These are phyloP conservation scores for Peniophora sp. DNA, from an alignment of 1,284 basidiomycete species.

Conservation along the genomic window DNA sequence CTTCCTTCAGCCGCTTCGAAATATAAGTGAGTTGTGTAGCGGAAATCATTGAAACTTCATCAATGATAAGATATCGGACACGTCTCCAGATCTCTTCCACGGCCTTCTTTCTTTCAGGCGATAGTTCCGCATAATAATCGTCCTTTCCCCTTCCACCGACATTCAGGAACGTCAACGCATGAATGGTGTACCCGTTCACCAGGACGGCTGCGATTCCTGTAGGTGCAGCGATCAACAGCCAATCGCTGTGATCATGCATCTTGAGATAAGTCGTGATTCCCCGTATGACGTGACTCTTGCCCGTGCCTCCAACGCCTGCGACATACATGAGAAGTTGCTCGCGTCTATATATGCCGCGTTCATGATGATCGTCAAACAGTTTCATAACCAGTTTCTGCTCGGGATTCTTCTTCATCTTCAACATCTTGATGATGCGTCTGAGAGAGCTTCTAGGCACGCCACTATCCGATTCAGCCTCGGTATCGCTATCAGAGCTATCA, in stretches of 20 bases:
- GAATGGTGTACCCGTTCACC: slow-evolving; percentile 9
- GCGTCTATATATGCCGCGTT: neutral
- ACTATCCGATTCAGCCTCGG: no score
- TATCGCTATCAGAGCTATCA: no score
- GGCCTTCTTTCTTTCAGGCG: neutral
- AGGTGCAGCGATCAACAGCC: slow-evolving; percentile 5
- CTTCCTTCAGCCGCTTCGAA: neutral
- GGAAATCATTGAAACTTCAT: slow-evolving; percentile 2
- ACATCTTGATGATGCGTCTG: neutral
- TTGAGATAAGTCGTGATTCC: slow-evolving; percentile 5
- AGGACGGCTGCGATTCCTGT: slow-evolving; percentile 7
- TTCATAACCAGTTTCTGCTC: slow-evolving; percentile 2
- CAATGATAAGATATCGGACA: neutral
- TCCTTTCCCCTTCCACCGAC: neutral
- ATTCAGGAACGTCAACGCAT: slow-evolving; percentile 5
- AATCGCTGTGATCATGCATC: neutral
- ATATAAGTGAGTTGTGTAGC: neutral
- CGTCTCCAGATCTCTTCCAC: neutral
- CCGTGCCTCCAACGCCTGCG: slow-evolving; percentile 11
- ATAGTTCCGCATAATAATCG: no score
- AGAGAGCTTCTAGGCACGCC: no score
- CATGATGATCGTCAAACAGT: slow-evolving; percentile 4
- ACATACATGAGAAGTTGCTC: slow-evolving; percentile 10
- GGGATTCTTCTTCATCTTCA: slow-evolving; percentile 1
- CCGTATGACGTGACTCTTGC: slow-evolving; percentile 11